Evolutionary conservation across 345 rosid species (phyloP), one percentile per base, ranked within the genome.

Genomic region (Eucalyptus cloeziana): DNA sequence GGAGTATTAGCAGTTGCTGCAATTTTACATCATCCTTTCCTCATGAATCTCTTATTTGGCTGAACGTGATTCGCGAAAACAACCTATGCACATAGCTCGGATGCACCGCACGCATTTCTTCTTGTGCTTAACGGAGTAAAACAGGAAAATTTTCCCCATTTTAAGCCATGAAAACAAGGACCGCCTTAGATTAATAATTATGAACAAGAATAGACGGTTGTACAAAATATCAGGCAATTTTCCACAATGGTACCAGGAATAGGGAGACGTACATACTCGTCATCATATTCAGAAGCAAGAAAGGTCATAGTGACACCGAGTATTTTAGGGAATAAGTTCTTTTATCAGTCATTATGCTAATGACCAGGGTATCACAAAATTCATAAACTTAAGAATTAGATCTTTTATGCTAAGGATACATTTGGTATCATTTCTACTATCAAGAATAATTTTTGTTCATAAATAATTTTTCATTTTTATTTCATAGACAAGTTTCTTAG

Each of bases 401-500:
- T 67, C 11, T 67, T 67, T 31, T 67, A n/a, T 67, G 19, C 40
- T n/a, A 31, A 64, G 3, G 10, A 19, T 52, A 2, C 5, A 3
- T 52, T 52, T 52, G 24, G 25, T 52, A 52, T 21, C 10, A 19
- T 52, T 52, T 52, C 0, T 17, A 0, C 10, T 52, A 19, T 21
- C 5, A 1, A 24, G 10, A 52, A 52, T 52, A 52, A 52, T 52
- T 21, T 52, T 52, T 21, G 25, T 4, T 21, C 9, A 21, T 52
- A 21, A 52, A 21, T 52, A 52, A 7, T 21, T 21, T 19, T 52
- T 52, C 22, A 52, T 52, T 21, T 52, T 2, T 52, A 52, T 52
- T 52, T 21, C 1, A 10, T 52, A 19, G 4, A 52, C 25, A 1
- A 52, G 25, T 52, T 52, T 52, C 4, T 52, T 0, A 3, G 4